Evolutionary conservation across 176 grass and related monocot genomes (phyloP).

Genomic region (Carex scoparia): DNA sequence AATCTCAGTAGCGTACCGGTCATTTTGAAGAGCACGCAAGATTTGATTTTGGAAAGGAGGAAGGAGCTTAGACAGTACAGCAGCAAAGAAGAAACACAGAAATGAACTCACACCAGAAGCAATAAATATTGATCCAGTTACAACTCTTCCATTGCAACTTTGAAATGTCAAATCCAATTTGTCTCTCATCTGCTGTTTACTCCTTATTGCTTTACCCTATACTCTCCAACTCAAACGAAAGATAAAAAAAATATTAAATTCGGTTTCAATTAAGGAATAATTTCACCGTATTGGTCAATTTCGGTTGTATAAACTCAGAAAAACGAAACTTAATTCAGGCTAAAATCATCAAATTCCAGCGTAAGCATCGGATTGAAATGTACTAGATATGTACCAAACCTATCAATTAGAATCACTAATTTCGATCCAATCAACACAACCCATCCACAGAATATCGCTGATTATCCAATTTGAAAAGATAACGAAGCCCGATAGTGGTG

Average conservation of each 20-base stretch:
- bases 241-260: neutral
- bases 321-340: neutral
- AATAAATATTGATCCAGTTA: conserved; percentile 4
- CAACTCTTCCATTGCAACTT: neutral
- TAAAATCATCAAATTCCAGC: neutral
- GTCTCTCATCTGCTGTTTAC: neutral
- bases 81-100: conserved; percentile 21
- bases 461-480: too few relatives aligned
- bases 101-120: conserved; percentile 21
- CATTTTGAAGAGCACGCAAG: conserved; percentile 18
- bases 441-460: too few relatives aligned
- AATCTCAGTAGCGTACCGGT: neutral
- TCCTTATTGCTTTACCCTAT: neutral
- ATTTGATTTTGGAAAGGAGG: conserved; percentile 21
- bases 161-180: neutral
- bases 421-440: too few relatives aligned
- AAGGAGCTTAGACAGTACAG: conserved; percentile 22
- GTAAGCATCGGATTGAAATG: neutral
- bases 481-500: too few relatives aligned
- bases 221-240: neutral
- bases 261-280: neutral
- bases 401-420: neutral
- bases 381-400: neutral
- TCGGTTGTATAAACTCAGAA: too few relatives aligned
- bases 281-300: neutral